Evolutionary conservation across 768 basidiomycete genomes (phyloP).

Genomic region (Leccinum rimulosum): DNA sequence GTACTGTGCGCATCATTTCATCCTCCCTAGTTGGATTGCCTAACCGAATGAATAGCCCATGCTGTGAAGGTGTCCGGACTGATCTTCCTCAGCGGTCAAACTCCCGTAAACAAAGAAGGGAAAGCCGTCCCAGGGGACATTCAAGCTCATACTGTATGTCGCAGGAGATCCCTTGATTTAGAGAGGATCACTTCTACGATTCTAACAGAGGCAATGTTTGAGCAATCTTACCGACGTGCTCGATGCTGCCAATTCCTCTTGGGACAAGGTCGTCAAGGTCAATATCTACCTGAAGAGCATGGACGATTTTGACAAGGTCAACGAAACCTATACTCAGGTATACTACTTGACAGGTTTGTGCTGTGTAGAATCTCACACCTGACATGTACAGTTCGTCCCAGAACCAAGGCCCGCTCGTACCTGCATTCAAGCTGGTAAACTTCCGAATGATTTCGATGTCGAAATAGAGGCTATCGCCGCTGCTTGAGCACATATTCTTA

Average conservation of each 20-base stretch:
- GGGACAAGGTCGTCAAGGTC: constrained; percentile 57
- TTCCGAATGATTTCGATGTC: constrained; percentile 68
- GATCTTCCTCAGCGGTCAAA: constrained; percentile 62
- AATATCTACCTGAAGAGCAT: constrained; percentile 64
- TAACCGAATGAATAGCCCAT: constrained; percentile 39
- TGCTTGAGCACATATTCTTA: constrained; percentile 7
- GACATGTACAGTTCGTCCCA: constrained; percentile 39
- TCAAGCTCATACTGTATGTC: constrained; percentile 54
- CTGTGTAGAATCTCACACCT: background rate
- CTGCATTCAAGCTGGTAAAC: constrained; percentile 68
- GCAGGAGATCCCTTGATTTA: background rate
- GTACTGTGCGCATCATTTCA: constrained; percentile 7
- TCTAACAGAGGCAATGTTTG: constrained; percentile 52
- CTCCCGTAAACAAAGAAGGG: constrained; percentile 48
- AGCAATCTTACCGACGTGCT: constrained; percentile 53
- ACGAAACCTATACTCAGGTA: constrained; percentile 56
- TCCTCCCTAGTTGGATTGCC: background rate
- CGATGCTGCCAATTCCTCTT: constrained; percentile 51
- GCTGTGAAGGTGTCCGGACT: constrained; percentile 56
- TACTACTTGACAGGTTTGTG: constrained; percentile 8
- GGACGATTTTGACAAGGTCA: constrained; percentile 55
- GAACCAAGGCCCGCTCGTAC: constrained; percentile 69
- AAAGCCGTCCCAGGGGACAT: constrained; percentile 54
- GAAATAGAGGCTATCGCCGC: constrained; percentile 74
- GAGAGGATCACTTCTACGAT: background rate